A percentile compares a stretch with the other conserved stretches of the same genome.
Evolutionary conservation across 2,329 filamentous ascomycete genomes (phyloP).

Genomic region (Apiospora arundinis): DNA sequence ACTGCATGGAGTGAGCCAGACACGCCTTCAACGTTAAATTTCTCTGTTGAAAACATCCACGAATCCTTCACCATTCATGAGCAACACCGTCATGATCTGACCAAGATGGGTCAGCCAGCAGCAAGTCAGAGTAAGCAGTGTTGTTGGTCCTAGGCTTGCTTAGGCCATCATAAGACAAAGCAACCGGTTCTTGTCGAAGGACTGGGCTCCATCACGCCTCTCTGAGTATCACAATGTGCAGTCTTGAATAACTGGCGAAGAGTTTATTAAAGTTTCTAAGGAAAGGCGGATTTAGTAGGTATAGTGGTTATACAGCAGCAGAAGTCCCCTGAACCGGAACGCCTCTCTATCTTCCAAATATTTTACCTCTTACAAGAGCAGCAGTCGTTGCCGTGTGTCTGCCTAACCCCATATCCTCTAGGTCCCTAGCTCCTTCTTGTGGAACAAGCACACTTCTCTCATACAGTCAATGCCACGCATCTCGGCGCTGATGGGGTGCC

Average conservation of each 20-base stretch:
- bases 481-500: constrained; percentile 33
- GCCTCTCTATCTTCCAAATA: not conserved
- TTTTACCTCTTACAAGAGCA: not conserved
- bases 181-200: no score
- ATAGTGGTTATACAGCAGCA: not conserved
- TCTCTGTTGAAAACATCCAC: not conserved
- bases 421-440: constrained; percentile 31
- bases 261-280: not conserved
- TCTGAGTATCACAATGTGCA: not conserved
- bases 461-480: constrained; percentile 39
- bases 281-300: not conserved
- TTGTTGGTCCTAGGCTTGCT: not conserved
- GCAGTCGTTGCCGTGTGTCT: not conserved
- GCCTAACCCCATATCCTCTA: not conserved
- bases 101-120: not conserved
- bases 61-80: not conserved
- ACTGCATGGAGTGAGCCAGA: not conserved
- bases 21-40: not conserved
- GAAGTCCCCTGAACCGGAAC: not conserved
- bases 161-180: not conserved
- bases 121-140: not conserved
- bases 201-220: not conserved
- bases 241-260: not conserved
- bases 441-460: constrained; percentile 38
- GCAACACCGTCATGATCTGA: not conserved